Evolutionary conservation across 2,329 filamentous ascomycete species (phyloP), one percentile per base, ranked within the genome.

Genomic region (Gnomoniopsis smithogilvyi): DNA sequence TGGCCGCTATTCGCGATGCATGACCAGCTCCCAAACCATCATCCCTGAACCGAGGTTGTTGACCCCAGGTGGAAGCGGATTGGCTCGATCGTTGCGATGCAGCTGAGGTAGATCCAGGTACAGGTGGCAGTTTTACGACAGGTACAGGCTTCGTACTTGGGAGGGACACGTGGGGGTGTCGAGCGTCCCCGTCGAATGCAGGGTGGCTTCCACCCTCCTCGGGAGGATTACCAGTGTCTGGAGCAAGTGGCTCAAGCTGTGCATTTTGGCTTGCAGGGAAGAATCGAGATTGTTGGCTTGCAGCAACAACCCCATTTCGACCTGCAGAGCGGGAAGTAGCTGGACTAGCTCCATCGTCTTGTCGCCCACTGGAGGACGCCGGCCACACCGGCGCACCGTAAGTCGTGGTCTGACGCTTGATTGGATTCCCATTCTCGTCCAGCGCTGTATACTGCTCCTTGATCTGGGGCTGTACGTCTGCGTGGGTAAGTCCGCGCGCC

Each of bases 41-140:
- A 49, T 74, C 74, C 59, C 68, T 75, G 41, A 66, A 69, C 3
- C 68, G 58, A 17, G 68, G 67, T 22, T 71, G 71, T 43, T 68
- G 69, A 41, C 72, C 66, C 75, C 76, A 77, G n/a, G 67, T 66
- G 49, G 54, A 72, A 69, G 26, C 67, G 65, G 67, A 59, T 15
- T 52, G 73, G 66, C 65, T 65, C 10, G 65, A 30, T 26, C 56
- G 60, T 38, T 56, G 68, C 1, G 55, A 56, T 21, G 51, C 45
- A 41, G 76, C 74, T 49, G 76, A 70, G 58, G 71, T 68, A 22
- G 76, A 68, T 51, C 74, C 70, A 19, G 76, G 69, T 22, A 78
- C 68, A 8, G 90, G 91, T 3, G 91, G 93, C 3, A 98, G 81
- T 69, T 88, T 92, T 14, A 98, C 93, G 24, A 92, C 83, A 34